Evolutionary conservation across 2,329 filamentous ascomycete genomes (phyloP), one percentile per base, ranked within the genome.

Genomic region (Botrytis aclada): DNA sequence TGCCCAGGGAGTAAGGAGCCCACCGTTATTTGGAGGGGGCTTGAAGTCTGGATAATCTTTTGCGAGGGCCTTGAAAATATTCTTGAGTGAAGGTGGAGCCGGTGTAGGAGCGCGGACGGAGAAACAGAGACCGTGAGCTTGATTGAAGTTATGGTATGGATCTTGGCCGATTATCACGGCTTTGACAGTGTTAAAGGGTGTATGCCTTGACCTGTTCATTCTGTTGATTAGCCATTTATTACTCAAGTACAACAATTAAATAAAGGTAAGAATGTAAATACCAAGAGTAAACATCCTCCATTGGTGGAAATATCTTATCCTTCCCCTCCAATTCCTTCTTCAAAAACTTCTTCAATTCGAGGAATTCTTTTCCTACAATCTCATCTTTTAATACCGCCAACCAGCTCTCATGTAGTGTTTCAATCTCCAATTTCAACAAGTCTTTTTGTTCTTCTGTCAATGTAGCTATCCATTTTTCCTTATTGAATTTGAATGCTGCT

Each of bases 101-200:
- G 89, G 89, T 0, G 94, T 97, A 0, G 96, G 96, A 4, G 95
- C 91, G 16, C 93, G 93, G 72, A 98, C 95, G 65, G 94, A 97
- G 86, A 99, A 99, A 81, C 93, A 95, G 74, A 99, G 90, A 61
- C 96, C 96, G 82, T 98, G 96, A 69, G 96, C 96, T 86, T 99
- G 96, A 82, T 97, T 97, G 81, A 89, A 82, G 82, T 97, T 97
- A 85, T 99, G 96, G 83, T 99, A 99, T 4, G 96, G 96, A 81
- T 99, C 96, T 84, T 99, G 96, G 76, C 96, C 96, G 71, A 98
- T 83, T 80, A 99, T 94, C 74, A 99, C 95, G 73, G 93, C 92
- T 82, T 97, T 97, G 82, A 98, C 95, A 22, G 87, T 91, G 84
- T 91, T 85, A 78, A 99, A 90, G 12, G 96, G 95, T 0, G 95